Conservation (phyloP, 2,329 filamentous ascomycete species). For the Fusarium floridanum region DNA sequence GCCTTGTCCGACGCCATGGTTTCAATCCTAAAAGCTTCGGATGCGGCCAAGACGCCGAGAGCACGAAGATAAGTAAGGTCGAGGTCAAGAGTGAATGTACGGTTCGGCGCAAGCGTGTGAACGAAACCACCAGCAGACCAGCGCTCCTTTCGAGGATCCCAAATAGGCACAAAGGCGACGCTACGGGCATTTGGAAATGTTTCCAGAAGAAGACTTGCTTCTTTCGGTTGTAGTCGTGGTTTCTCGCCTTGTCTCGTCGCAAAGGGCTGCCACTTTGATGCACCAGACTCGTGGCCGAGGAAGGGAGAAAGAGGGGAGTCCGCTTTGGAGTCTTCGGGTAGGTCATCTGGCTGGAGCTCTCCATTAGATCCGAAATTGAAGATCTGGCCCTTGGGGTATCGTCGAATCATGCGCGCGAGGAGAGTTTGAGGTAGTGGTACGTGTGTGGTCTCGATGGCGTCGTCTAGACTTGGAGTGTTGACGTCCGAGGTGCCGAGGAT, state of each 20-base stretch:
- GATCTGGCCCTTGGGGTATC: slow-evolving; percentile 61
- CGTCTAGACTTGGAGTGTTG: neutral
- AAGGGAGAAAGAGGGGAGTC: neutral
- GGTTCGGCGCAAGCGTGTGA: slow-evolving; percentile 59
- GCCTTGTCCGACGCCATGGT: slow-evolving; percentile 56
- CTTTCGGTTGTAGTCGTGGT: slow-evolving; percentile 23
- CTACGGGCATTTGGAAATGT: slow-evolving; percentile 60
- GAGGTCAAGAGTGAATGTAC: slow-evolving; percentile 59
- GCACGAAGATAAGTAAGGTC: slow-evolving; percentile 65
- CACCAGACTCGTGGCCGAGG: neutral
- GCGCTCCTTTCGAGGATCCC: slow-evolving; percentile 59
- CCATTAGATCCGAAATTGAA: slow-evolving; percentile 60
- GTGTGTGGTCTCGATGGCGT: slow-evolving; percentile 22
- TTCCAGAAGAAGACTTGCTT: slow-evolving; percentile 46
- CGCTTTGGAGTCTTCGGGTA: slow-evolving; percentile 38
- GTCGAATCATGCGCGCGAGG: slow-evolving; percentile 56
- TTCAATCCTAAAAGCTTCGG: slow-evolving; percentile 64
- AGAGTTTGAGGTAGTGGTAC: slow-evolving; percentile 54
- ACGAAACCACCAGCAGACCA: slow-evolving; percentile 65
- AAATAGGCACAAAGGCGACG: slow-evolving; percentile 62
- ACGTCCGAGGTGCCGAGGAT: slow-evolving; percentile 18
- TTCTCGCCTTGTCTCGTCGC: neutral
- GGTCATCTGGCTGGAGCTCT: slow-evolving; percentile 49
- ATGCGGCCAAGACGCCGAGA: slow-evolving; percentile 68
- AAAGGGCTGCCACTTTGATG: neutral